A percentile compares a stretch with the other conserved stretches of the same genome.
Conservation (phyloP, 2,329 filamentous ascomycete species). For the Microsporum audouinii region DNA sequence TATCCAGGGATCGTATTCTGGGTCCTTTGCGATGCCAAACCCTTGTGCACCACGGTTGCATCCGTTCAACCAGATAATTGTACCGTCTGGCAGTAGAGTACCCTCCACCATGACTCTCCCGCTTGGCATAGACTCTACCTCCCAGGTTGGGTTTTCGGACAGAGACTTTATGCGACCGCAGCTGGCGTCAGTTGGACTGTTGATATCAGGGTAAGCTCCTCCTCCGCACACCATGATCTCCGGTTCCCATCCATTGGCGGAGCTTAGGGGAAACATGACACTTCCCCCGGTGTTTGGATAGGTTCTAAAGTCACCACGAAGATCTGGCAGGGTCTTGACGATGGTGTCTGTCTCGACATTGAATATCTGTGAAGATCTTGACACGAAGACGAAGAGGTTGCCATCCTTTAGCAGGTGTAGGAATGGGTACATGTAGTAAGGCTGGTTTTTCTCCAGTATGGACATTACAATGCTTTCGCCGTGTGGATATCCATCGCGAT, state of each 20-base stretch:
- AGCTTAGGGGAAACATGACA: constrained; percentile 44
- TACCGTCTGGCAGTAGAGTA: constrained; percentile 49
- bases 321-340: constrained; percentile 39
- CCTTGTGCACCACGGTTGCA: constrained; percentile 48
- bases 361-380: constrained; percentile 47
- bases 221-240: constrained; percentile 50
- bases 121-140: constrained; percentile 49
- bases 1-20: constrained; percentile 46
- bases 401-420: constrained; percentile 48
- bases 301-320: constrained; percentile 46
- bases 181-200: constrained; percentile 47
- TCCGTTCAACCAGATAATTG: constrained; percentile 49
- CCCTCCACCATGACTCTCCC: constrained; percentile 51
- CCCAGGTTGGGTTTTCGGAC: constrained; percentile 39
- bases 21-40: constrained; percentile 45
- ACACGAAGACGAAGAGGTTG: constrained; percentile 45
- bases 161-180: constrained; percentile 48
- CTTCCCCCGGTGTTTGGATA: constrained; percentile 52
- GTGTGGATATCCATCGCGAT: constrained; percentile 36
- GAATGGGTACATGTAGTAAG: constrained; percentile 56
- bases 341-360: constrained; percentile 38
- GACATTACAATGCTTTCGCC: constrained; percentile 42
- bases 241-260: constrained; percentile 41
- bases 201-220: constrained; percentile 49
- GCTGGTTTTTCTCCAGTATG: constrained; percentile 47